Percentiles rank a stretch among this genome's conserved stretches.
Evolutionary conservation across 257 asterid genomes (phyloP).

Genomic region (Schizonepeta tenuifolia): DNA sequence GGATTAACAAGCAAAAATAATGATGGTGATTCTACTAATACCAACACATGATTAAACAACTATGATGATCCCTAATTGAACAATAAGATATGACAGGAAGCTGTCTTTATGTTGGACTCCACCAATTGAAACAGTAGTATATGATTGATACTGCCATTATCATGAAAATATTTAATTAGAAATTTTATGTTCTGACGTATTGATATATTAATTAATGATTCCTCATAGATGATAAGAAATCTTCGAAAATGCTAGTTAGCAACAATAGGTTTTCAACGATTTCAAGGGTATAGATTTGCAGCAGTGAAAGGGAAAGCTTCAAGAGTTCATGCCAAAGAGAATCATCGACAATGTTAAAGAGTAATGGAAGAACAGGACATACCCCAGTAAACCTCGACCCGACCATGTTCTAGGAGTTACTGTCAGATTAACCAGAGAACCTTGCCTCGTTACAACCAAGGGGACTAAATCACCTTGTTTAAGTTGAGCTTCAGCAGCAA

Average conservation of each 20-base stretch:
- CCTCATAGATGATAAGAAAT: not conserved
- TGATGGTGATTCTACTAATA: not conserved
- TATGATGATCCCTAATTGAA: not conserved
- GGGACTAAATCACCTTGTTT: constrained; percentile 62
- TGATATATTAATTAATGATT: not conserved
- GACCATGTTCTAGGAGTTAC: constrained; percentile 89
- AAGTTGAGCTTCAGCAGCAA: constrained; percentile 78
- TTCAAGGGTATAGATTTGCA: not conserved
- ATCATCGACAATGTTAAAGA: not conserved
- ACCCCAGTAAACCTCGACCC: constrained; percentile 96
- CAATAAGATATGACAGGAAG: too few species aligned
- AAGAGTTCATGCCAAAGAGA: not conserved
- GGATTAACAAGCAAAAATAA: not conserved
- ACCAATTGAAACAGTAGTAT: not conserved
- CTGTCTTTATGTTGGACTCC: not conserved
- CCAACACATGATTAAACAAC: not conserved
- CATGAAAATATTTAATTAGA: constrained; percentile 3
- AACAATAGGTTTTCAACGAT: not conserved
- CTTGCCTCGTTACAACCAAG: constrained; percentile 79
- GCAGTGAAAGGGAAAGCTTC: constrained; percentile 8
- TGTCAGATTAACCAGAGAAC: constrained; percentile 53
- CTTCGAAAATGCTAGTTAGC: not conserved
- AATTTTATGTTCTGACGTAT: not conserved
- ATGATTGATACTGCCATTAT: not conserved
- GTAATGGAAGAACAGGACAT: constrained; percentile 32